A percentile compares a stretch with the other conserved stretches of the same genome.
Evolutionary conservation across 805 yeast species (phyloP).

Genomic region (Candida koratica): DNA sequence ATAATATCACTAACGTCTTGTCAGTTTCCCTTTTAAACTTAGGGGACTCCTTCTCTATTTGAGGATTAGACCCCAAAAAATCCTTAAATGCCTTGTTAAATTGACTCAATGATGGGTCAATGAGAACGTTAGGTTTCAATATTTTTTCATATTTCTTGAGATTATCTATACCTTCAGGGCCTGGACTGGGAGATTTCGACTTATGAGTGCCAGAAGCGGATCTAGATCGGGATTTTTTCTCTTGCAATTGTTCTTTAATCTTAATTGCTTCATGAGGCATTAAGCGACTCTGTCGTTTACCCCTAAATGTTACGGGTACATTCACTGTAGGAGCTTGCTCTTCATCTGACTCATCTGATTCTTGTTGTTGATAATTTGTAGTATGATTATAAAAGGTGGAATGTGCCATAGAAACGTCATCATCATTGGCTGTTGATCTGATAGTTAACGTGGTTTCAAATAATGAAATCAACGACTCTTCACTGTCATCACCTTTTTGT

Average conservation of each 20-base stretch:
- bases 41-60: slow-evolving; percentile 38
- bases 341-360: slow-evolving; percentile 33
- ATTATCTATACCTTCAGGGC: slow-evolving; percentile 7
- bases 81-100: slow-evolving; percentile 43
- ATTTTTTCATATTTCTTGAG: slow-evolving; percentile 23
- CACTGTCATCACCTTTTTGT: slow-evolving; percentile 25
- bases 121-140: slow-evolving; percentile 32
- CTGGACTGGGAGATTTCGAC: slow-evolving; percentile 15
- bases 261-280: slow-evolving; percentile 23
- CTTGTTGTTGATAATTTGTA: slow-evolving; percentile 26
- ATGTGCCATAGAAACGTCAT: slow-evolving; percentile 40
- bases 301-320: slow-evolving; percentile 27
- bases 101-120: slow-evolving; percentile 31
- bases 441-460: slow-evolving; percentile 44
- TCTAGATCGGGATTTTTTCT: slow-evolving; percentile 7
- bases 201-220: slow-evolving; percentile 6
- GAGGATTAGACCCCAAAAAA: slow-evolving; percentile 41
- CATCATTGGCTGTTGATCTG: slow-evolving; percentile 36
- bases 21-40: slow-evolving; percentile 33
- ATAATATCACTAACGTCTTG: slow-evolving; percentile 56
- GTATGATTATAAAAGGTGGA: slow-evolving; percentile 20
- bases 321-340: slow-evolving; percentile 16
- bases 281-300: slow-evolving; percentile 29
- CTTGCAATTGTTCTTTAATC: slow-evolving; percentile 12
- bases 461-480: slow-evolving; percentile 39